Conservation (phyloP, 768 basidiomycete genomes). For the Multifurca ochricompacta region DNA sequence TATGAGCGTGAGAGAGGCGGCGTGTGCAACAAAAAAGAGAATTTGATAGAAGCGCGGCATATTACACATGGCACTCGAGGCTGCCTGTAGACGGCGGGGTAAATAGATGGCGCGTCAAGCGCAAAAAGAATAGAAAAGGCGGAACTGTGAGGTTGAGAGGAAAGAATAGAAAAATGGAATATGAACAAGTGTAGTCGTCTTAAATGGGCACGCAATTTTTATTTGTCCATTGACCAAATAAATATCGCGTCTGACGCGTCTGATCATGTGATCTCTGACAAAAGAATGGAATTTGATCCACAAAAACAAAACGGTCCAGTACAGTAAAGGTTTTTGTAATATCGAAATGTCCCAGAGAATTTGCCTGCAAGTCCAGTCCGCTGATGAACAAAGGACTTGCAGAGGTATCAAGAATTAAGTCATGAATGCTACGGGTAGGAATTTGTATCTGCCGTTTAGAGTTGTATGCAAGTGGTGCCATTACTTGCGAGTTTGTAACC, state of each 20-base stretch:
- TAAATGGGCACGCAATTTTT: constrained; percentile 1
- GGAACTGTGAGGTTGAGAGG: background rate
- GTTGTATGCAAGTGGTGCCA: constrained; percentile 36
- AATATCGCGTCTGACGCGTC: background rate
- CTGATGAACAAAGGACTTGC: too few species aligned
- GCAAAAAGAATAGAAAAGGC: background rate
- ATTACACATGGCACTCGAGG: background rate
- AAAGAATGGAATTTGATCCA: background rate
- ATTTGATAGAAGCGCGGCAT: constrained; percentile 34
- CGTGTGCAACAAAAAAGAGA: constrained; percentile 35
- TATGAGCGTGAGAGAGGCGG: constrained; percentile 33
- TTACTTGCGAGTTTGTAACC: constrained; percentile 40
- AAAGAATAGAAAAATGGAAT: constrained; percentile 12
- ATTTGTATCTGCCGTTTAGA: constrained; percentile 25
- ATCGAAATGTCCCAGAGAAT: too few species aligned
- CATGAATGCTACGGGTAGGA: too few species aligned
- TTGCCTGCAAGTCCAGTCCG: too few species aligned
- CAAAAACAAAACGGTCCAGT: too few species aligned
- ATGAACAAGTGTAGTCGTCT: background rate
- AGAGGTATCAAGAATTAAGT: too few species aligned
- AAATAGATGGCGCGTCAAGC: constrained; percentile 23
- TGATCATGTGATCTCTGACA: constrained; percentile 7
- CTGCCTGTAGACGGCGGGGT: constrained; percentile 24
- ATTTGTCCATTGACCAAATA: constrained; percentile 19
- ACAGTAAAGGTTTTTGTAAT: too few species aligned